Percentiles rank a stretch among this genome's conserved stretches.
Conservation (phyloP, 768 basidiomycete species). For the Lyophyllum shimeji region DNA sequence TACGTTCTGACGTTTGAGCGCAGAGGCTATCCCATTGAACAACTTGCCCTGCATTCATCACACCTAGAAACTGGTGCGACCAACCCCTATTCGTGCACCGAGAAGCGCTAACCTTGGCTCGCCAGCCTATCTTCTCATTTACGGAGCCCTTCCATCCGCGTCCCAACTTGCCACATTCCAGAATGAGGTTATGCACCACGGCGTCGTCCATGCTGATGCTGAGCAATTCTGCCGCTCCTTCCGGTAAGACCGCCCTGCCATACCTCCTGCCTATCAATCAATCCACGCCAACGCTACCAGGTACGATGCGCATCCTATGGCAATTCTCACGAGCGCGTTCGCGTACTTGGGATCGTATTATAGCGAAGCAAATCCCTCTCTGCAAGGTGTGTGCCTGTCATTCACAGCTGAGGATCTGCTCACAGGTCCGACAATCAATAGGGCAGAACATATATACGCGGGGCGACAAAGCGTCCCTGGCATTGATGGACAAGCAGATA, state of each 20-base stretch:
- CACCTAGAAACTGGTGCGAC: conserved; percentile 68
- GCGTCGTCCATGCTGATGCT: conserved; percentile 64
- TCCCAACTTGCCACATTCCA: conserved; percentile 64
- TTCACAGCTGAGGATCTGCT: not conserved
- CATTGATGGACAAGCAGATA: conserved; percentile 89
- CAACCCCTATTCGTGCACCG: not conserved
- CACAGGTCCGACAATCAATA: conserved; percentile 22
- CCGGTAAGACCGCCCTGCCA: conserved; percentile 35
- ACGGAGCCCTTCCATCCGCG: conserved; percentile 73
- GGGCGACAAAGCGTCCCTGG: conserved; percentile 64
- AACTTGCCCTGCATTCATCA: conserved; percentile 75
- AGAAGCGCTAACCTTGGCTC: not conserved
- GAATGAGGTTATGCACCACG: conserved; percentile 77
- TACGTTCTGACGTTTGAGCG: not conserved
- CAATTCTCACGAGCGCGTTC: conserved; percentile 84
- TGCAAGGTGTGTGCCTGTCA: conserved; percentile 53
- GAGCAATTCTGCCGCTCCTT: conserved; percentile 70
- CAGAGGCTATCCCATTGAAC: conserved; percentile 92
- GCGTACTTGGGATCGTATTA: conserved; percentile 89
- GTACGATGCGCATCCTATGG: conserved; percentile 92
- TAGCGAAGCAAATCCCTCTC: conserved; percentile 83
- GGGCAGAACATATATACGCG: conserved; percentile 79
- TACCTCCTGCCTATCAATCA: not conserved
- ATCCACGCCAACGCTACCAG: conserved; percentile 34
- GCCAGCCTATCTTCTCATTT: conserved; percentile 81